Evolutionary conservation across 2,329 filamentous ascomycete species (phyloP).

Genomic region (Penicillium sp.): DNA sequence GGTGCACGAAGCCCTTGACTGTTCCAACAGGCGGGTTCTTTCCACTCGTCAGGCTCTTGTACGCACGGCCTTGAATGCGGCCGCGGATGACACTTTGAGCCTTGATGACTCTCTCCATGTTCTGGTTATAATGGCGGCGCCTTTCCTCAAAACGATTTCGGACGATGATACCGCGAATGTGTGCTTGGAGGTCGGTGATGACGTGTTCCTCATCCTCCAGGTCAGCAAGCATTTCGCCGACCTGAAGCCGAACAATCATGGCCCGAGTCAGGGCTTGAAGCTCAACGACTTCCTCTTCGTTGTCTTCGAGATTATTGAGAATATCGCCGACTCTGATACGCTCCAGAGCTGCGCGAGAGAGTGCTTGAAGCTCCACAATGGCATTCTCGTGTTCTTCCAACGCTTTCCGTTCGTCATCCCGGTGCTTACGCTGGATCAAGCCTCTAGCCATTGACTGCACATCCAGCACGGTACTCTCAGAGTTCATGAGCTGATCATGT

Average conservation of each 20-base stretch:
- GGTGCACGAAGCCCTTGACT: slow-evolving; percentile 96
- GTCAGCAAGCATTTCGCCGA: slow-evolving; percentile 72
- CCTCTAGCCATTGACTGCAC: slow-evolving; percentile 55
- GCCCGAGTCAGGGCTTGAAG: slow-evolving; percentile 77
- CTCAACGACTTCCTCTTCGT: slow-evolving; percentile 65
- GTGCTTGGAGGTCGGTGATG: slow-evolving; percentile 72
- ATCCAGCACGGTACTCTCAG: slow-evolving; percentile 45
- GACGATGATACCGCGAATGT: slow-evolving; percentile 71
- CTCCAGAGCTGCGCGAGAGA: slow-evolving; percentile 41
- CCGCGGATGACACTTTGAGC: slow-evolving; percentile 95
- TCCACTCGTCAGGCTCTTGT: slow-evolving; percentile 92
- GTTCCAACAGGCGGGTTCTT: slow-evolving; percentile 97
- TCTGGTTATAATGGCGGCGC: slow-evolving; percentile 84
- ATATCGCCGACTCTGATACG: slow-evolving; percentile 49
- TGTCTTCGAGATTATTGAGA: slow-evolving; percentile 68
- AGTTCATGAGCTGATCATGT: slow-evolving; percentile 42
- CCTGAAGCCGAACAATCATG: slow-evolving; percentile 71
- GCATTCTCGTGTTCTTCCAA: slow-evolving; percentile 32
- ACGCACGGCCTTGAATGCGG: slow-evolving; percentile 94
- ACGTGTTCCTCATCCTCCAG: slow-evolving; percentile 81
- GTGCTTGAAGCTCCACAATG: slow-evolving; percentile 40
- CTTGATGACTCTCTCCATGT: slow-evolving; percentile 99
- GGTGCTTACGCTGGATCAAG: slow-evolving; percentile 34
- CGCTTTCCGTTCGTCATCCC: slow-evolving; percentile 29
- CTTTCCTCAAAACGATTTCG: slow-evolving; percentile 78